Base-by-base conservation (phyloP, 1,139 yeast species). In the Meyerozyma sp. region DNA sequence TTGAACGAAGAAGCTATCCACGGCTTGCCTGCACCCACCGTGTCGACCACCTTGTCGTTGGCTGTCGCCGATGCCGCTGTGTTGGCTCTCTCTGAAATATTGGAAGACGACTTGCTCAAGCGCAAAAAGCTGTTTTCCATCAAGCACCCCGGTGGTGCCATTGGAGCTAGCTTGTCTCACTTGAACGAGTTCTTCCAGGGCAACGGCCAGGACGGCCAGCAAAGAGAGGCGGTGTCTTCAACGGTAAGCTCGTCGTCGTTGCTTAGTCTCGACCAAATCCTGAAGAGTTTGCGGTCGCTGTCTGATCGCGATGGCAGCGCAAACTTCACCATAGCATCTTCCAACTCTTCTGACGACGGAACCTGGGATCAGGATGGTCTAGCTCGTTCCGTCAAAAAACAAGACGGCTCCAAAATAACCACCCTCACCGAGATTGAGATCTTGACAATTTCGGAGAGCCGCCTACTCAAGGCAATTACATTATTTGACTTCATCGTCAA, bases 101-200 rank as follows among this genome's bases (percentile, higher is more conserved):
- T 83, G 42, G 82, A 82, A 46, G 68, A 66, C 6, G 89, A 85
- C 55, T 64, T 70, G 34, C 60, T 66, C 35, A 68, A 73, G 47
- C 68, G 95, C 41, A 75, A 73, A 49, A 67, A 62, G 46, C 61
- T 73, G 40, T 89, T 89, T 61, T 81, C 85, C 8, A 74, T 74
- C 48, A 77, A 84, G 57, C 96, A 89, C 57, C 96, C 96, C 1
- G 96, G 96, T 29, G 96, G 96, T 23, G 86, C 94, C 2, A 88
- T 89, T 54, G 96, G 96, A 14, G 74, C 79, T 36, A 73, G 63
- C 46, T 66, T 72, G 49, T 62, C 71, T 40, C 69, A 68, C 43
- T 58, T 68, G 44, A 66, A 68, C 48, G 65, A 61, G 23, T 64
- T 61, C 42, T 43, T 53, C 25, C 30, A 29, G 32, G 20, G 34